phyloP scores from a whole-genome alignment of 1,284 basidiomycete genomes.

The Moesziomyces globuligerus region DNA sequence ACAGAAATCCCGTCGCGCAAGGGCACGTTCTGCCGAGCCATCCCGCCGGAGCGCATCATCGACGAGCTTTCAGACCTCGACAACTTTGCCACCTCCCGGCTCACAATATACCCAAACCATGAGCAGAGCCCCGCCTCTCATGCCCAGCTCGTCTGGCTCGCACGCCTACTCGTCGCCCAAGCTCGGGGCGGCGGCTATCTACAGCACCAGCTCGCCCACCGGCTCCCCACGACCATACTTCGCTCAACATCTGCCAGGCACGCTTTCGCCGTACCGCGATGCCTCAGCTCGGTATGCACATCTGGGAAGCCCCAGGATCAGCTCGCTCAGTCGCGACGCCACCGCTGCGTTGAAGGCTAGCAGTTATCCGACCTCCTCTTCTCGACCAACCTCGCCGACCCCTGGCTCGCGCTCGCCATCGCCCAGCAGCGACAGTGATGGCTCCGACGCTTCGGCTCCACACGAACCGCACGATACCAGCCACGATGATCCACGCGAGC shows the following conservation, averaged over 20 bases:
- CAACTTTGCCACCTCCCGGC: background rate
- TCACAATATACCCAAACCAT: slow-evolving; percentile 16
- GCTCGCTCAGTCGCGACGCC: slow-evolving; percentile 61
- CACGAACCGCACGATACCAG: slow-evolving; percentile 5
- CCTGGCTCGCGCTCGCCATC: slow-evolving; percentile 47
- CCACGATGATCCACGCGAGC: background rate
- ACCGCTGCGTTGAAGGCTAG: slow-evolving; percentile 46
- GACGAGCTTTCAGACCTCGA: background rate
- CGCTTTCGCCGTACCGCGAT: slow-evolving; percentile 62
- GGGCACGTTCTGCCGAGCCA: no score
- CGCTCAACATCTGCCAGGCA: slow-evolving; percentile 52
- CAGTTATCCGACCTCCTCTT: slow-evolving; percentile 59
- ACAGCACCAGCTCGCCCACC: slow-evolving; percentile 48
- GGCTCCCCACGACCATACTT: slow-evolving; percentile 57
- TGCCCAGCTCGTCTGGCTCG: slow-evolving; percentile 27
- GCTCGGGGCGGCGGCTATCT: slow-evolving; percentile 36
- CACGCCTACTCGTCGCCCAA: slow-evolving; percentile 47
- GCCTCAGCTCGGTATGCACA: slow-evolving; percentile 57
- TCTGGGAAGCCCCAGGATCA: slow-evolving; percentile 57
- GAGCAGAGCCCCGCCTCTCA: slow-evolving; percentile 52
- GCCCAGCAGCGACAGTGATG: slow-evolving; percentile 32
- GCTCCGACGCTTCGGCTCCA: slow-evolving; percentile 17
- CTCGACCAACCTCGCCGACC: slow-evolving; percentile 53
- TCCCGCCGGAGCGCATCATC: no score
- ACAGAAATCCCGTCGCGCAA: no score